Conservation (phyloP, 495 filamentous ascomycete genomes). For the Eremomyces bilateralis region DNA sequence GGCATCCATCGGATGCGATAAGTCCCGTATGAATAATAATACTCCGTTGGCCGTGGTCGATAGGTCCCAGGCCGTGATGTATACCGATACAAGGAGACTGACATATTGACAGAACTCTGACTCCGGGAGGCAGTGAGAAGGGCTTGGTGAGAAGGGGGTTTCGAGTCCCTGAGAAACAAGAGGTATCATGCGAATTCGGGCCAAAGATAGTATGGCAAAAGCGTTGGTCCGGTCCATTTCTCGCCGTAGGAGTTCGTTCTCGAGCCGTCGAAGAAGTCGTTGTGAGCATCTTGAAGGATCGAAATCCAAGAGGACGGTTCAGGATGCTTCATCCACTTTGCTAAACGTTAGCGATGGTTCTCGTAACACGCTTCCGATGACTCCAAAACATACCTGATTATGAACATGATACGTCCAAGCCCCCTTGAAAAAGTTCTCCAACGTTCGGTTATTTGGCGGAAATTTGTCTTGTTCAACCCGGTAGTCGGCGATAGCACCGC, state of each 20-base stretch:
- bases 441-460: constrained; percentile 30
- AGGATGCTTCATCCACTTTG: constrained; percentile 27
- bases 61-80: too few relatives aligned
- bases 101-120: too few relatives aligned
- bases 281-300: constrained; percentile 30
- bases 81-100: too few relatives aligned
- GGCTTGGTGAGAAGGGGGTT: too few relatives aligned
- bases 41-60: too few relatives aligned
- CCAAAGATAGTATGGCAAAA: constrained; percentile 18
- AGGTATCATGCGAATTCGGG: constrained; percentile 16
- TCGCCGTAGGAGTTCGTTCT: constrained; percentile 32
- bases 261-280: constrained; percentile 26
- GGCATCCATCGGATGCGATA: too few relatives aligned
- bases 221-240: constrained; percentile 25
- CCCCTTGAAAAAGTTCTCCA: constrained; percentile 33
- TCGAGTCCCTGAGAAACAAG: too few relatives aligned
- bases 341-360: constrained; percentile 2
- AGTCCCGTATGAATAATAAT: too few relatives aligned
- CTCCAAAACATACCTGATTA: constrained; percentile 26
- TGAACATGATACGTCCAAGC: constrained; percentile 37
- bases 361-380: not conserved
- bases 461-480: constrained; percentile 24
- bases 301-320: constrained; percentile 37
- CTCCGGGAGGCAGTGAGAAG: too few relatives aligned
- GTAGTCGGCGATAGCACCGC: constrained; percentile 19